Conservation (phyloP, 1,284 basidiomycete genomes). For the Ganoderma sinense region DNA sequence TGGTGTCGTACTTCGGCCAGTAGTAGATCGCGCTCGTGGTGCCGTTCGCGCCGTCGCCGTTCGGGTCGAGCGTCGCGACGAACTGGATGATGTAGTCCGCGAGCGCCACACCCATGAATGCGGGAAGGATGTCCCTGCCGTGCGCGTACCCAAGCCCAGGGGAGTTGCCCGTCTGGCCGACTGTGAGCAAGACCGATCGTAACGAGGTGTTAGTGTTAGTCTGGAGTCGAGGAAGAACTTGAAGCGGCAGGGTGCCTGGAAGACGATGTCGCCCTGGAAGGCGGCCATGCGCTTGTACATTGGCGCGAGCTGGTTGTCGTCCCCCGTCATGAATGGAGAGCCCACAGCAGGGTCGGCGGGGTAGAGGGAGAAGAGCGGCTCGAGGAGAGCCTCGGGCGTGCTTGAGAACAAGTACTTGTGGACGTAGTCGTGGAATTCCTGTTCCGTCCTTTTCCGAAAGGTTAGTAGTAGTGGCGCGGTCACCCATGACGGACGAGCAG, state of each 20-base stretch:
- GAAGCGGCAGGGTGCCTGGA: conserved; percentile 48
- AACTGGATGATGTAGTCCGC: conserved; percentile 33
- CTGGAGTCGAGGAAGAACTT: conserved; percentile 31
- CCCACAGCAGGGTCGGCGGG: too few species aligned
- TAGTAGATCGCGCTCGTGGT: conserved; percentile 14
- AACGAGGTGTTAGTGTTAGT: not conserved
- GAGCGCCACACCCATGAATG: conserved; percentile 20
- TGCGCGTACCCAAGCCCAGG: conserved; percentile 49
- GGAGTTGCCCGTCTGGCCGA: conserved; percentile 50
- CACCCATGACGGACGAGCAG: not conserved
- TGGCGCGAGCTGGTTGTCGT: too few species aligned
- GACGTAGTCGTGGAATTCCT: conserved; percentile 17
- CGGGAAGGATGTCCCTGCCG: conserved; percentile 26
- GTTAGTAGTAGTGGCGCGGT: not conserved
- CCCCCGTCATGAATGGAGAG: too few species aligned
- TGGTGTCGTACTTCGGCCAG: conserved; percentile 29
- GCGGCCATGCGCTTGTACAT: too few species aligned
- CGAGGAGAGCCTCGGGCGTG: conserved; percentile 11
- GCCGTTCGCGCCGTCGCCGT: too few species aligned
- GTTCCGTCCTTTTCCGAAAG: conserved; percentile 17
- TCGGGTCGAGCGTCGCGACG: too few species aligned
- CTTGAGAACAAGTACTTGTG: conserved; percentile 18
- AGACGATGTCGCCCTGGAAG: too few species aligned
- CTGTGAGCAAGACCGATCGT: conserved; percentile 32
- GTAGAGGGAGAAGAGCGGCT: conserved; percentile 39